Evolutionary conservation across 129 eudicot species (phyloP), one percentile per base, ranked within the genome.

Genomic region (Pseudognaphalium luteoalbum): DNA sequence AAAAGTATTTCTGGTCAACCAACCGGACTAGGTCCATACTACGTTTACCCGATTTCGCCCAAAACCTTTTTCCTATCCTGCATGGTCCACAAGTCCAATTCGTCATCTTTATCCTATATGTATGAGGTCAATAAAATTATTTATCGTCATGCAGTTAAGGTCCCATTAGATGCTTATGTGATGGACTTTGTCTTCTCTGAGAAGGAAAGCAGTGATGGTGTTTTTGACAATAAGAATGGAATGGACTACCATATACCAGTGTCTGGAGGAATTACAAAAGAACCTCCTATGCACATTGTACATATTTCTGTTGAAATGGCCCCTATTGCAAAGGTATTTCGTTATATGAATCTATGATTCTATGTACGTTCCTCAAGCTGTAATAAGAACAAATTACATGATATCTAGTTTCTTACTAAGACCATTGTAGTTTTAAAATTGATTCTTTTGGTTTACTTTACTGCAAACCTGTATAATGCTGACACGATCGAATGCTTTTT

Each of bases 241-340:
- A 91, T 86, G 96, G 99, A 95, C 72, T 95, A 95, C 73, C 99
- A 95, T 76, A 80, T 91, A 70, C 99, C 99, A 12, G 97, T 95
- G 28, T 85, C 76, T 64, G 96, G 99, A 25, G 97, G 96, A 81
- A 83, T 95, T 64, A 78, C 79, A 19, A 91, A 86, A 70, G 99
- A 95, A 90, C 92, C 97, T 42, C 97, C 99, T 0, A 87, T 91
- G 99, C 97, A 95, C 70, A 91, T 95, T 80, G 99, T 95, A 19
- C 97, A 95, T 79, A 86, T 95, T 78, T 81, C 96, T 56, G 96
- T 95, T 80, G 99, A 95, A 89, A 91, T 95, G 99, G 99, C 99
- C 60, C 99, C 99, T 57, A 95, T 95, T 76, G 99, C 99, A n/a
- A 95, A 95, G 99, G 99, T 89, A 76, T 34, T 62, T 63, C 32